A percentile compares a stretch with the other conserved stretches of the same genome.
Conservation (phyloP, 257 asterid species). For the Penstemon newberryi region DNA sequence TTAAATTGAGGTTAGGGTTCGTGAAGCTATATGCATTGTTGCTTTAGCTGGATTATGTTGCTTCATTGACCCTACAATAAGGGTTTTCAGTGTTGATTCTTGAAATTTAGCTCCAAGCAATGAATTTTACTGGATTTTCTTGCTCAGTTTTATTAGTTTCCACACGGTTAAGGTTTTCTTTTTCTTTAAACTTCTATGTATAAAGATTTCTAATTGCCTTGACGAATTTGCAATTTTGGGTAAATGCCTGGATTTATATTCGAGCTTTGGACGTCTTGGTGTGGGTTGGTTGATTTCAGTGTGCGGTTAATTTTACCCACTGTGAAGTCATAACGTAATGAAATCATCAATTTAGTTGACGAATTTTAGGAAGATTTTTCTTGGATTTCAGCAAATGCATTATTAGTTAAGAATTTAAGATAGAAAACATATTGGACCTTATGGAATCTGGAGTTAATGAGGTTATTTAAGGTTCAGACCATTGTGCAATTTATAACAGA, state of each 20-base stretch:
- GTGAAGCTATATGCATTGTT: slow-evolving; percentile 29
- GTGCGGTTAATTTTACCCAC: no score
- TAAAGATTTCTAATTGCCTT: no score
- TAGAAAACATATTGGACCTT: no score
- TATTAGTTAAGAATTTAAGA: no score
- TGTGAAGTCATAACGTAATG: no score
- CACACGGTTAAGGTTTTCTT: not conserved
- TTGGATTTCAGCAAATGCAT: no score
- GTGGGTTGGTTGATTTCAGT: not conserved
- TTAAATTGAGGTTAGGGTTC: slow-evolving; percentile 33
- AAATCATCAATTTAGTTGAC: no score
- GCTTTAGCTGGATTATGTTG: slow-evolving; percentile 9
- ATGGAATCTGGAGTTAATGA: no score
- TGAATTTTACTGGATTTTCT: slow-evolving; percentile 14
- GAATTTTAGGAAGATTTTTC: no score
- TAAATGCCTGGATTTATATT: slow-evolving; percentile 4
- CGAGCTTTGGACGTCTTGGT: slow-evolving; percentile 16
- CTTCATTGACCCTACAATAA: slow-evolving; percentile 20
- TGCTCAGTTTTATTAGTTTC: slow-evolving; percentile 1
- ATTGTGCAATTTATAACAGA: no score
- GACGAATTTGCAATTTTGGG: not conserved
- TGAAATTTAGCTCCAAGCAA: slow-evolving; percentile 19
- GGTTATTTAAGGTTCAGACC: no score
- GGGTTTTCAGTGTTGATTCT: slow-evolving; percentile 5
- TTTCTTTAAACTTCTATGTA: slow-evolving; percentile 16